Conservation (phyloP, 106 monocot species). For the Apostasia shenzhenica region DNA sequence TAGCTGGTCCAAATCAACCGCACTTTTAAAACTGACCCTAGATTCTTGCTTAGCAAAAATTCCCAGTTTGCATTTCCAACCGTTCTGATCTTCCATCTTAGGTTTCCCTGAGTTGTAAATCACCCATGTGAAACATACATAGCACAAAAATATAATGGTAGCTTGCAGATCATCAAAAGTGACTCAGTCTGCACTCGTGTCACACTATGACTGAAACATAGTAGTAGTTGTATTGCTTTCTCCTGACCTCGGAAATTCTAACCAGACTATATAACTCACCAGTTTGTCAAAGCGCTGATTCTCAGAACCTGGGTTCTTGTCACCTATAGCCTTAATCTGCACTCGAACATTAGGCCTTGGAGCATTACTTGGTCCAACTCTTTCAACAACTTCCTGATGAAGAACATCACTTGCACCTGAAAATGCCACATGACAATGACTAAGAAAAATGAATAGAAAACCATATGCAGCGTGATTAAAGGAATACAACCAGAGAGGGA, state of each 20-base stretch:
- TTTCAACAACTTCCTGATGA: conserved; percentile 12
- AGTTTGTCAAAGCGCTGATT: conserved; percentile 19
- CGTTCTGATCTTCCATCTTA: too few species aligned
- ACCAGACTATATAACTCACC: conserved; percentile 15
- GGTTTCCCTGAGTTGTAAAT: background rate
- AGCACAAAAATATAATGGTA: background rate
- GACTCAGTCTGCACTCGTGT: too few species aligned
- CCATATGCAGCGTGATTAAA: too few species aligned
- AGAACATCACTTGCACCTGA: conserved; percentile 21
- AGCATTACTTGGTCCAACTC: conserved; percentile 24
- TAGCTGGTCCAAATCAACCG: too few species aligned
- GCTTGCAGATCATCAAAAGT: background rate
- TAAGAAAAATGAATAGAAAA: too few species aligned
- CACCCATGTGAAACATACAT: background rate
- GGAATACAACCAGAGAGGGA: too few species aligned
- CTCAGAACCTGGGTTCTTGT: conserved; percentile 14
- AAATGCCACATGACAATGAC: background rate
- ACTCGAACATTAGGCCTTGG: conserved; percentile 13
- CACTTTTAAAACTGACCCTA: too few species aligned
- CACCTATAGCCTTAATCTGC: conserved; percentile 27
- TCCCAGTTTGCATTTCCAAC: too few species aligned
- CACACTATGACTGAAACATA: too few species aligned
- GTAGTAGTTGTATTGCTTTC: too few species aligned
- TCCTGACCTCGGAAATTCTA: too few species aligned
- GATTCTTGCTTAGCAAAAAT: too few species aligned